phyloP scores from a whole-genome alignment of 306 rosid genomes.

The Argentina anserina region DNA sequence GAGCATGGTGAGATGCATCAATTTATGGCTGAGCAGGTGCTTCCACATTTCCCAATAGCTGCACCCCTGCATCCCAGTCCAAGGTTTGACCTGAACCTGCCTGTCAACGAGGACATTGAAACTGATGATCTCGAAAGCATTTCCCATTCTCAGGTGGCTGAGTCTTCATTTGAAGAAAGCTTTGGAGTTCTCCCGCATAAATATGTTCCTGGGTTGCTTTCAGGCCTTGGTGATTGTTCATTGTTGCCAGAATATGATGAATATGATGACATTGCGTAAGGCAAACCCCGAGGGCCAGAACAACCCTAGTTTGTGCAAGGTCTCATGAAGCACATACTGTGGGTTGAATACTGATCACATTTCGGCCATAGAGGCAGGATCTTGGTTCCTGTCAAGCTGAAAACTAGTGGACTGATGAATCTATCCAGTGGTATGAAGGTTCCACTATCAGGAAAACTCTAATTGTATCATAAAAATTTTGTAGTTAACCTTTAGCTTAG shows the following conservation, averaged over 20 bases:
- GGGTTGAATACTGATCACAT: slow-evolving; percentile 1
- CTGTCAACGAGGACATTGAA: slow-evolving; percentile 27
- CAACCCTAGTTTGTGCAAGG: slow-evolving; percentile 9
- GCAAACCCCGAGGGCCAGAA: slow-evolving; percentile 19
- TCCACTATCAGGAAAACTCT: slow-evolving; percentile 13
- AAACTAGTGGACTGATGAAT: slow-evolving; percentile 17
- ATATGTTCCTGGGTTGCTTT: slow-evolving; percentile 45
- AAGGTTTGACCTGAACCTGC: slow-evolving; percentile 34
- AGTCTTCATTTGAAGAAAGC: slow-evolving; percentile 39
- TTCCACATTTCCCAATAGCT: slow-evolving; percentile 31
- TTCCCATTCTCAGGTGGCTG: slow-evolving; percentile 28
- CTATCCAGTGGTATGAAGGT: slow-evolving; percentile 24
- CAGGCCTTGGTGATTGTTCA: slow-evolving; percentile 61
- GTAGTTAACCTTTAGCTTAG: slow-evolving; percentile 20
- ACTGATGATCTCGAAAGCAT: slow-evolving; percentile 25
- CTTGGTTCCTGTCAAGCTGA: slow-evolving; percentile 12
- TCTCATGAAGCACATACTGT: background rate
- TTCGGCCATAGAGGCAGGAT: slow-evolving; percentile 4
- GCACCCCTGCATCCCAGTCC: slow-evolving; percentile 32
- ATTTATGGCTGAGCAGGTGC: slow-evolving; percentile 34
- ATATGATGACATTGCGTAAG: slow-evolving; percentile 59
- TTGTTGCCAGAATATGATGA: slow-evolving; percentile 49
- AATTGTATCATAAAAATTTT: slow-evolving; percentile 23
- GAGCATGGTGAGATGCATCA: slow-evolving; percentile 51
- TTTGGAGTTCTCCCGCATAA: slow-evolving; percentile 40